phyloP scores from a whole-genome alignment of 352 stramenopile species.

The Phytophthora rubi region DNA sequence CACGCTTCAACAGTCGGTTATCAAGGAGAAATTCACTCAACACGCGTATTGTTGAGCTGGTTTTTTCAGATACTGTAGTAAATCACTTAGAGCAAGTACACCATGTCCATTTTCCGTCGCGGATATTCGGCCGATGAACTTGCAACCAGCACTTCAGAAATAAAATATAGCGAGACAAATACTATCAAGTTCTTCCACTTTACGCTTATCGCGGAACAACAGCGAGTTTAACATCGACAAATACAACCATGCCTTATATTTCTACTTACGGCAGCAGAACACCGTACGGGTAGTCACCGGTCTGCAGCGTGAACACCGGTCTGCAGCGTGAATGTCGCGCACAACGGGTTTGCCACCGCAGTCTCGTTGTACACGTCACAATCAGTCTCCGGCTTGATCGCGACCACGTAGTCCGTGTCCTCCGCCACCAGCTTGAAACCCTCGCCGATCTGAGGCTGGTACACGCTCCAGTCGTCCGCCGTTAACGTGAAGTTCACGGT shows the following conservation, averaged over 20 bases:
- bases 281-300: constrained; percentile 27
- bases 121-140: too few species aligned
- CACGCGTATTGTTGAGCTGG: too few species aligned
- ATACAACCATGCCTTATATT: too few species aligned
- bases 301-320: neutral
- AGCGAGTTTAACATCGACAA: neutral
- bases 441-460: neutral
- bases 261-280: too few species aligned
- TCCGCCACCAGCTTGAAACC: constrained; percentile 1
- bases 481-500: neutral
- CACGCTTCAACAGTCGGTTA: too few species aligned
- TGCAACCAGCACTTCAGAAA: too few species aligned
- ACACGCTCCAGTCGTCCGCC: neutral
- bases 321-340: neutral
- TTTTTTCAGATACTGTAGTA: too few species aligned
- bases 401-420: neutral
- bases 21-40: too few species aligned
- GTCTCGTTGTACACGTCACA: constrained; percentile 2
- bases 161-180: too few species aligned
- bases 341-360: neutral
- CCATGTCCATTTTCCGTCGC: too few species aligned
- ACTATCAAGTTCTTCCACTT: too few species aligned
- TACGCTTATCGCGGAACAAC: neutral
- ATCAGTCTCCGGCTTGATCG: constrained; percentile 5
- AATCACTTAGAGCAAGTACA: too few species aligned